A percentile compares a stretch with the other conserved stretches of the same genome.
Evolutionary conservation across 1,284 basidiomycete genomes (phyloP).

Genomic region (Ceratobasidium sp.): DNA sequence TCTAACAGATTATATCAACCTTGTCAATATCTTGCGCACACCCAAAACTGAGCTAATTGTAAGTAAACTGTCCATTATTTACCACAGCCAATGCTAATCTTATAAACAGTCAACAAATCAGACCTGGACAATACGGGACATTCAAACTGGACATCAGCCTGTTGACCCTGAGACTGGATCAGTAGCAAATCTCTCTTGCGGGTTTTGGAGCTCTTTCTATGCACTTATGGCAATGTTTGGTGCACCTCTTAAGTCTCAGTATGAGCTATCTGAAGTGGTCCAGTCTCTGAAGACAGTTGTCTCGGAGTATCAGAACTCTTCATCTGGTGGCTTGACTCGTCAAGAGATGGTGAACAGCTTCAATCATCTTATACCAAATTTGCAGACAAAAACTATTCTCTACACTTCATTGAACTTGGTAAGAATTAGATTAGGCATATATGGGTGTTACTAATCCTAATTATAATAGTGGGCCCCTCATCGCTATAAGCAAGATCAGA

Average conservation of each 20-base stretch:
- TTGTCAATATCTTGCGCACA: slow-evolving; percentile 1
- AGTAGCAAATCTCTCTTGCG: slow-evolving; percentile 5
- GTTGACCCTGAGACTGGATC: background rate
- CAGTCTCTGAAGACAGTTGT: background rate
- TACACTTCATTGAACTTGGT: background rate
- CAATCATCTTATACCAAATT: background rate
- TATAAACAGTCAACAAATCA: background rate
- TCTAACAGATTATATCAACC: background rate
- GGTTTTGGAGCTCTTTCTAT: slow-evolving; percentile 5
- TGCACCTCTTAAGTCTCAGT: background rate
- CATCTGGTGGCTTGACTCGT: background rate
- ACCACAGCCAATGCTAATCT: background rate
- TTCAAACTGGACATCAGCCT: slow-evolving; percentile 1
- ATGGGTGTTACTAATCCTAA: too few species aligned
- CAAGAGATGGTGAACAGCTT: background rate
- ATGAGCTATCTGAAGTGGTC: background rate
- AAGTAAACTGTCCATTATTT: too few species aligned
- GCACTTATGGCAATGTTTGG: background rate
- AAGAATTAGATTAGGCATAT: background rate
- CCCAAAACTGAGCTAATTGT: background rate
- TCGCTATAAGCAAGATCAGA: background rate
- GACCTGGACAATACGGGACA: background rate
- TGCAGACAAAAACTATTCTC: background rate
- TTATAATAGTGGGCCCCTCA: too few species aligned
- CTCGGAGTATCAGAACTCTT: background rate